Base-by-base conservation (phyloP, 2,329 filamentous ascomycete species). In the Paraphaeosphaeria sporulosa region DNA sequence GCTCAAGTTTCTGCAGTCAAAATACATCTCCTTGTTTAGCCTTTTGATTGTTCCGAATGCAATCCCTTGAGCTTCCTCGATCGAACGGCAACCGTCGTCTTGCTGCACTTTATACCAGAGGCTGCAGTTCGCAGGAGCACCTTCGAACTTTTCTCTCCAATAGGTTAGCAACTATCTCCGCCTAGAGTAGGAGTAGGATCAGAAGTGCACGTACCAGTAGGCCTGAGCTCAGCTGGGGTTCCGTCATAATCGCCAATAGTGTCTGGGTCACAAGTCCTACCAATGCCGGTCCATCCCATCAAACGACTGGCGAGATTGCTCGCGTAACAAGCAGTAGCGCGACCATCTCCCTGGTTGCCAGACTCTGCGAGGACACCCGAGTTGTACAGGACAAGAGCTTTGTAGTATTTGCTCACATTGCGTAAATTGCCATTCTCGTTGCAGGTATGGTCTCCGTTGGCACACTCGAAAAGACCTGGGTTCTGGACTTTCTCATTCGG, bases 261-360 rank as follows among this genome's bases (percentile, higher is more conserved):
- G 12, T 48, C 44, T 12, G 25, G 44, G 12, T 48, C 23, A 23
- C 44, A 42, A 13, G 63, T 30, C 10, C 21, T 27, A 32, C 57
- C 66, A 51, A 67, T 65, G 13, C 23, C 30, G 36, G 71, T 71
- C 80, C 80, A 82, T 13, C 80, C 78, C 13, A 71, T 70, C 42
- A 84, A 70, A 40, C 81, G 74, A 64, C 84, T 84, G 42, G 84
- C 84, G 62, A 86, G 74, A 62, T 86, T 84, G n/a, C 75, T 79
- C 9, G 79, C 76, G 68, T 86, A 86, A 74, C 82, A 85, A 60
- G 79, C 77, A 27, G 25, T 27, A 27, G 25, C 25, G 25, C 25
- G 25, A 27, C 25, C 25, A 27, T 27, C 25, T 27, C 25, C 25
- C 25, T 4, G 3, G 25, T 27, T 6, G 25, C 6, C 25, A 27